Conservation (phyloP, 768 basidiomycete species). For the Tubosaeta sp. region DNA sequence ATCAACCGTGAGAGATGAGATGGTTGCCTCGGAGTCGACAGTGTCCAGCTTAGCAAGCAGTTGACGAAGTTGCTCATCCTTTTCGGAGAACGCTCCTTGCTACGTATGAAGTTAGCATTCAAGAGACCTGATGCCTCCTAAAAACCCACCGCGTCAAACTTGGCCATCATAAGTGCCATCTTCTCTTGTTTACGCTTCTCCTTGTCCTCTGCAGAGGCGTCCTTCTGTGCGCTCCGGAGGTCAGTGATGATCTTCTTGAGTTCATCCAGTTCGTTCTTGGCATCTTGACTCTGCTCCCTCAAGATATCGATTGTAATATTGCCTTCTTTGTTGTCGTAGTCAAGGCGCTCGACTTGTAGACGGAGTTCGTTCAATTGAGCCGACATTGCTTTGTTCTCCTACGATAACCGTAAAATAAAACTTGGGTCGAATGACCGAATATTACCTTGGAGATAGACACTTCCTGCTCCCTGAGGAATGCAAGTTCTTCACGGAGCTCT, state of each 20-base stretch:
- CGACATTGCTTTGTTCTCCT: conserved; percentile 96
- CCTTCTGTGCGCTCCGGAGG: conserved; percentile 76
- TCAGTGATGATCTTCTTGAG: conserved; percentile 76
- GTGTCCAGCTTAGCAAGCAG: conserved; percentile 81
- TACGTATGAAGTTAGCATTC: conserved; percentile 25
- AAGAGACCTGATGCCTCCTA: background rate
- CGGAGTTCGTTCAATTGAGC: conserved; percentile 90
- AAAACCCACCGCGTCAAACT: conserved; percentile 83
- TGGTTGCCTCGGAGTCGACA: conserved; percentile 58
- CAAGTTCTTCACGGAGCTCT: conserved; percentile 85
- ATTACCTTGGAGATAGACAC: conserved; percentile 67
- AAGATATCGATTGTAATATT: conserved; percentile 90
- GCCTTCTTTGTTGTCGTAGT: conserved; percentile 95
- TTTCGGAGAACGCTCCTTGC: conserved; percentile 95
- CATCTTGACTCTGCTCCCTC: conserved; percentile 89
- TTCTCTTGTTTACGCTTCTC: conserved; percentile 99
- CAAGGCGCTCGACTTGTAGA: conserved; percentile 84
- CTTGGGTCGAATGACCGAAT: conserved; percentile 3
- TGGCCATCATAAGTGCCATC: conserved; percentile 99
- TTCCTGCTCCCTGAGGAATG: conserved; percentile 90
- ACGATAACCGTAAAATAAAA: conserved; percentile 11
- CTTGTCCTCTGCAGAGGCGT: conserved; percentile 89
- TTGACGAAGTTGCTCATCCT: conserved; percentile 87
- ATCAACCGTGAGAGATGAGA: conserved; percentile 60
- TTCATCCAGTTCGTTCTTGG: conserved; percentile 85